Evolutionary conservation across 2,329 filamentous ascomycete species (phyloP).

Genomic region (Gaeumannomyces sp.): DNA sequence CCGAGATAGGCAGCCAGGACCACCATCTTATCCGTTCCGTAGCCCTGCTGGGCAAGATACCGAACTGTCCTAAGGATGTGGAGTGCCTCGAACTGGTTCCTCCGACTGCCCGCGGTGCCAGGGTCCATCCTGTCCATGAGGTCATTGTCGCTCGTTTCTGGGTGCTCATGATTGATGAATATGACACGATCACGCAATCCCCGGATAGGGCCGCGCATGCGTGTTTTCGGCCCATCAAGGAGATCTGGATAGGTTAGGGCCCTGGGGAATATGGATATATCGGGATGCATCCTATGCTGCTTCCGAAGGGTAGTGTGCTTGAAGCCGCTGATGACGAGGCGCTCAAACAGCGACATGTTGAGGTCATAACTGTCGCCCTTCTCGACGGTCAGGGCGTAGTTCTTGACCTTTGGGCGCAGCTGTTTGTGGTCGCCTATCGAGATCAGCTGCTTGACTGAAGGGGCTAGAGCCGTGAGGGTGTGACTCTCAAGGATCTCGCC

Average conservation of each 20-base stretch:
- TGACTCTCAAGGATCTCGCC: conserved; percentile 68
- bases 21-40: conserved; percentile 58
- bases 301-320: conserved; percentile 47
- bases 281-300: conserved; percentile 64
- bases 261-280: conserved; percentile 56
- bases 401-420: conserved; percentile 60
- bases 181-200: conserved; percentile 56
- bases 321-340: conserved; percentile 51
- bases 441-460: conserved; percentile 54
- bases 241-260: conserved; percentile 57
- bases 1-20: conserved; percentile 68
- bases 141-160: conserved; percentile 39
- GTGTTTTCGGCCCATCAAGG: conserved; percentile 45
- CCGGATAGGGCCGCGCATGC: conserved; percentile 36
- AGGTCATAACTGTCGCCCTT: conserved; percentile 60
- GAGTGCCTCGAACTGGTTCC: conserved; percentile 58
- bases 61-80: conserved; percentile 60
- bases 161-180: conserved; percentile 58
- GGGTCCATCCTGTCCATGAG: conserved; percentile 46
- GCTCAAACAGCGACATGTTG: conserved; percentile 63
- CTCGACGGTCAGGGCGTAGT: conserved; percentile 55
- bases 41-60: conserved; percentile 67
- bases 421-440: conserved; percentile 71
- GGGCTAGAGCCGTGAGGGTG: conserved; percentile 52
- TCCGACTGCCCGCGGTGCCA: conserved; percentile 45